Conservation (phyloP, 768 basidiomycete genomes). For the Mycena filopes region DNA sequence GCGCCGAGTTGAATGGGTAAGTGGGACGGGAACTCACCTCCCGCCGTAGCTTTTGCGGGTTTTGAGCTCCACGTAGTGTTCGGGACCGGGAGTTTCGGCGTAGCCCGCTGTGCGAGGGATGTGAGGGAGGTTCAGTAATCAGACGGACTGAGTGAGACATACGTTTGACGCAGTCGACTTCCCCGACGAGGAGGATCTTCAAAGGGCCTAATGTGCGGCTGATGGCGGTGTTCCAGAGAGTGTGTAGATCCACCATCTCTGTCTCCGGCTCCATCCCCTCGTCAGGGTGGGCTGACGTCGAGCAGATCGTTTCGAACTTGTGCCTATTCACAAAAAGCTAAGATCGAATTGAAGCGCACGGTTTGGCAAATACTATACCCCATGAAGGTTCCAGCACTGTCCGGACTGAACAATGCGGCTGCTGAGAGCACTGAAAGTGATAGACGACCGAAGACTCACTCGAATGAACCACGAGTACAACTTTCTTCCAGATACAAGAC, state of each 20-base stretch:
- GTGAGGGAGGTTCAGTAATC: neutral
- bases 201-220: slow-evolving; percentile 14
- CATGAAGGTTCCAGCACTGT: neutral
- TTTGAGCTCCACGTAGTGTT: slow-evolving; percentile 26
- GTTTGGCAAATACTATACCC: slow-evolving; percentile 2
- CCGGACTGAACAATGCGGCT: neutral
- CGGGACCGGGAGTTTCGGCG: slow-evolving; percentile 7
- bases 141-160: too few relatives aligned
- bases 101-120: neutral
- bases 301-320: slow-evolving; percentile 19
- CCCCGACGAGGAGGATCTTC: slow-evolving; percentile 21
- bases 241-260: neutral
- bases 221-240: slow-evolving; percentile 12
- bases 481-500: slow-evolving; percentile 25
- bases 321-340: too few relatives aligned
- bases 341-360: too few relatives aligned
- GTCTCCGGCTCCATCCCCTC: neutral
- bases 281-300: neutral
- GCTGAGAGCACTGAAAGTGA: neutral
- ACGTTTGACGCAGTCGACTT: slow-evolving; percentile 29
- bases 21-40: neutral
- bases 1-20: neutral
- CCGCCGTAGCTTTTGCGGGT: neutral
- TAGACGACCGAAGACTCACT: neutral
- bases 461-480: neutral